Evolutionary conservation across 495 filamentous ascomycete species (phyloP).

Genomic region (Penicillium malachiteum): DNA sequence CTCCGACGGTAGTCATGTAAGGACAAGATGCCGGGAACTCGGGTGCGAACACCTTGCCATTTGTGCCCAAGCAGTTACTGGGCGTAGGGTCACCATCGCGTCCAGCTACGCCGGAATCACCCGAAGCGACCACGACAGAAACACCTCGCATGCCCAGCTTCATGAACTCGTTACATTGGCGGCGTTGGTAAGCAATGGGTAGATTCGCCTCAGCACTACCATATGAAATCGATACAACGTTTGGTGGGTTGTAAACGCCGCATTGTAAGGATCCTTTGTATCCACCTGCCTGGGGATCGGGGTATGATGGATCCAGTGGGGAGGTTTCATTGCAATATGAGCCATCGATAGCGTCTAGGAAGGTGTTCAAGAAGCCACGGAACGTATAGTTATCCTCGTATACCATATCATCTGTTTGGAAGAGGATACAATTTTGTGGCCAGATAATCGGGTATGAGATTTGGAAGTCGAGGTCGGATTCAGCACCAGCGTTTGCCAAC

Average conservation of each 20-base stretch:
- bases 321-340: constrained; percentile 49
- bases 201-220: constrained; percentile 50
- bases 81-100: constrained; percentile 36
- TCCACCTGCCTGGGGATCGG: constrained; percentile 49
- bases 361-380: constrained; percentile 42
- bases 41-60: constrained; percentile 46
- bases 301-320: constrained; percentile 53
- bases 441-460: constrained; percentile 53
- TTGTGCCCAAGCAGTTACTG: constrained; percentile 36
- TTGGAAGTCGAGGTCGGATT: constrained; percentile 54
- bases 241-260: constrained; percentile 57
- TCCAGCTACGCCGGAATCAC: constrained; percentile 58
- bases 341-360: constrained; percentile 62
- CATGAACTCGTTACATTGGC: constrained; percentile 60
- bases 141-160: constrained; percentile 66
- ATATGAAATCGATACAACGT: constrained; percentile 62
- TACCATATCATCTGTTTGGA: constrained; percentile 56
- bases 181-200: constrained; percentile 51
- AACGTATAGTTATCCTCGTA: constrained; percentile 45
- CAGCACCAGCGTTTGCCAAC: constrained; percentile 33
- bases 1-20: constrained; percentile 51
- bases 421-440: constrained; percentile 59
- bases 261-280: constrained; percentile 62
- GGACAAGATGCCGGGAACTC: constrained; percentile 54
- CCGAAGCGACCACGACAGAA: constrained; percentile 59